A percentile compares a stretch with the other conserved stretches of the same genome.
Evolutionary conservation across 495 filamentous ascomycete species (phyloP).

Genomic region (Penicillium ochrochloron): DNA sequence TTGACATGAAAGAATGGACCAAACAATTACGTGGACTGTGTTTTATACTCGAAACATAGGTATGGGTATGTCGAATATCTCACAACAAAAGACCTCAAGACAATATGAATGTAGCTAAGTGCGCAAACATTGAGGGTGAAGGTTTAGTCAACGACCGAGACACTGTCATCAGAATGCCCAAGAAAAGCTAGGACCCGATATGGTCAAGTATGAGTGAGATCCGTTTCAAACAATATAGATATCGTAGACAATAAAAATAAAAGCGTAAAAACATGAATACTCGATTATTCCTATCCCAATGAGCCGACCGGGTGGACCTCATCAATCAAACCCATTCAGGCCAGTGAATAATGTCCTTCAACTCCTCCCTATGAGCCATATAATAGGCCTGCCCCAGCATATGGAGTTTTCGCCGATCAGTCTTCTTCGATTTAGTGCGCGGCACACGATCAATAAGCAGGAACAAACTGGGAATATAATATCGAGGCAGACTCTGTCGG

Average conservation of each 20-base stretch:
- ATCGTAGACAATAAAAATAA: neutral
- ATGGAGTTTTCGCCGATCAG: constrained; percentile 29
- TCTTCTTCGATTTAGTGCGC: constrained; percentile 48
- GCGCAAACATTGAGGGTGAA: too few species aligned
- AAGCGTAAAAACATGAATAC: neutral
- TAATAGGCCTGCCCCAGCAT: constrained; percentile 28
- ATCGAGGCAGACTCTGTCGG: constrained; percentile 23
- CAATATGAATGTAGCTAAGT: too few species aligned
- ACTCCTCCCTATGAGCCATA: constrained; percentile 24
- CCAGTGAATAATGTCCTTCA: constrained; percentile 25
- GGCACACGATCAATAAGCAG: constrained; percentile 41
- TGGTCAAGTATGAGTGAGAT: too few species aligned
- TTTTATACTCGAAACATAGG: too few species aligned
- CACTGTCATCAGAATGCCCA: too few species aligned
- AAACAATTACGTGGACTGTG: too few species aligned
- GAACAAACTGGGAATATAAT: constrained; percentile 33
- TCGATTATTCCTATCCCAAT: neutral
- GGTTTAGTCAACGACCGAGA: too few species aligned
- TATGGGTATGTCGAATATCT: too few species aligned
- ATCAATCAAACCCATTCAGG: constrained; percentile 22
- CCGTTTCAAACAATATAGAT: neutral
- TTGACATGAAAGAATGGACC: too few species aligned
- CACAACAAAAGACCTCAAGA: too few species aligned
- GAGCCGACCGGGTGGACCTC: neutral
- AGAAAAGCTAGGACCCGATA: too few species aligned